Evolutionary conservation across 1,284 basidiomycete species (phyloP).

Genomic region (Naganishia liquefaciens): DNA sequence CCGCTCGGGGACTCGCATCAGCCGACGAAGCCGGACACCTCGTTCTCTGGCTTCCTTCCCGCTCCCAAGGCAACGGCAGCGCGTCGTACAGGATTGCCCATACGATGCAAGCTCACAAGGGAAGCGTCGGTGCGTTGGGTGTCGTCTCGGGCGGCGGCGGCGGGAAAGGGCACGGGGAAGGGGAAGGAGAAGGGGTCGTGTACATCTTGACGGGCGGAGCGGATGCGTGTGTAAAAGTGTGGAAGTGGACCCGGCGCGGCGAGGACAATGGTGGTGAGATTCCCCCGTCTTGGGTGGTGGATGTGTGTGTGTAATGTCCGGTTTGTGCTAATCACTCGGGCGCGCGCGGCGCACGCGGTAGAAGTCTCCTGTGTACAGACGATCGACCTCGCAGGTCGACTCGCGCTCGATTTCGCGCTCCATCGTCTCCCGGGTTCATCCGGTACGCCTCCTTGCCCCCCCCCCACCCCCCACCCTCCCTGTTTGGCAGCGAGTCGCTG

Average conservation of each 20-base stretch:
- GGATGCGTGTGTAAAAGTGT: slow-evolving; percentile 72
- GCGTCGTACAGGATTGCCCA: slow-evolving; percentile 51
- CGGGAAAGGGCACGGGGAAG: no score
- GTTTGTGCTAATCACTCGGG: background rate
- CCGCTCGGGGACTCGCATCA: slow-evolving; percentile 63
- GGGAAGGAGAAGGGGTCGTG: no score
- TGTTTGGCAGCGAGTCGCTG: background rate
- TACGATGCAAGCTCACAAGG: slow-evolving; percentile 64
- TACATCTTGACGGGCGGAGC: slow-evolving; percentile 62
- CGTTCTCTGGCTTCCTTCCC: slow-evolving; percentile 49
- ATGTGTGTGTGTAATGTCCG: no score
- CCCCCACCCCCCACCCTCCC: background rate
- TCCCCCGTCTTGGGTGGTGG: background rate
- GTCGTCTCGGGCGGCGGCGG: no score
- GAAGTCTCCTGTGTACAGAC: slow-evolving; percentile 55
- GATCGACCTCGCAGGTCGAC: slow-evolving; percentile 67
- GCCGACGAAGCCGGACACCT: slow-evolving; percentile 70
- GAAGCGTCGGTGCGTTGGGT: slow-evolving; percentile 68
- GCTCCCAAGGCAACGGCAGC: no score
- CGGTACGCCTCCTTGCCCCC: slow-evolving; percentile 55
- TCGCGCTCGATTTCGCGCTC: slow-evolving; percentile 71
- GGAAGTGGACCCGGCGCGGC: slow-evolving; percentile 53
- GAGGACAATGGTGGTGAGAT: background rate
- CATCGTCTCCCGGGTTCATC: slow-evolving; percentile 65
- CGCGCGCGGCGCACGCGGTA: background rate